Evolutionary conservation across 2,329 filamentous ascomycete species (phyloP), one percentile per base, ranked within the genome.

Genomic region (Apiospora aurea): DNA sequence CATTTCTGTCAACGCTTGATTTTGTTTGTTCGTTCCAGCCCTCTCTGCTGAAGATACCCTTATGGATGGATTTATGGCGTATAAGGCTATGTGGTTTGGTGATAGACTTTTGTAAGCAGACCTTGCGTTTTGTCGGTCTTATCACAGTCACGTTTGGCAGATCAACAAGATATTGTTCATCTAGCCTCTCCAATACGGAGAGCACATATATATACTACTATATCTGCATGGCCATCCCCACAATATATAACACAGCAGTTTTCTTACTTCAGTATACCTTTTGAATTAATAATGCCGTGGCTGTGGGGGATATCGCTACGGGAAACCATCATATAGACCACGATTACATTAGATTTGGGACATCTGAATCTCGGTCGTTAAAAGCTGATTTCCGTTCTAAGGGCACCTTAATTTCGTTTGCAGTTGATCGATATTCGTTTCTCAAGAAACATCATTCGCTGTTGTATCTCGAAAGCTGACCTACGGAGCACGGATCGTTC

Each of bases 11-110:
- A 69, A 29, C 24, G 4, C 47, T 49, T 69, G 44, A 47, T 69
- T 49, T 69, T 38, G 26, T 49, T 49, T 69, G 46, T 68, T 68
- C 43, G 18, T 49, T 49, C 67, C 67, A 34, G 67, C 67, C 26
- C 43, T 34, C 43, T 41, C 44, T 69, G 67, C 67, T 69, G 46
- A 38, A 69, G 67, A 69, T 69, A 69, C 67, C 67, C 67, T 49
- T 64, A 14, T 49, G 26, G 47, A 46, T 47, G 44, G 67, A 69
- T 49, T 69, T 49, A 49, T 49, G 67, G 43, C 67, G 67, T 16
- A 47, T 21, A 38, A 34, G 67, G 44, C 24, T 24, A n/a, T 49
- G 26, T 69, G 67, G 21, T 41, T 64, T 64, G 57, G 34, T 13
- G 3, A 8, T 64, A 64, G 57, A 64, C 57, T 41, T 64, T 64